Conservation (phyloP, 371 early-diverging fungal genomes). For the Mortierella sp. region DNA sequence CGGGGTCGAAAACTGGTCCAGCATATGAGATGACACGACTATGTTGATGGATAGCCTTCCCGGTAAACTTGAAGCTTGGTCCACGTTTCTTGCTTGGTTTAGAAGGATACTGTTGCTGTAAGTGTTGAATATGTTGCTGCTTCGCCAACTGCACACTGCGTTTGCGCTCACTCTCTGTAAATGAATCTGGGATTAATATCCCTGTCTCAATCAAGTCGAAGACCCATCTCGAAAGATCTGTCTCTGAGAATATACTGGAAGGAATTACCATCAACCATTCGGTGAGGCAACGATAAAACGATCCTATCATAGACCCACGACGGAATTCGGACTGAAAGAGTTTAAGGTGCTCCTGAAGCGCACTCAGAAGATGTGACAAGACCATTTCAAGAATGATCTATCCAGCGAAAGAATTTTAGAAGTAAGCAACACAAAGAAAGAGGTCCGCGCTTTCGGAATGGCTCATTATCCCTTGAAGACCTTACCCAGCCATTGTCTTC, state of each 20-base stretch:
- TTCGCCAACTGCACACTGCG: conserved; percentile 25
- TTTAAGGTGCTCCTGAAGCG: conserved; percentile 75
- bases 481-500: conserved; percentile 71
- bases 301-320: conserved; percentile 62
- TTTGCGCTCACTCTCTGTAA: conserved; percentile 34
- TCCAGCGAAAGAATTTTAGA: not conserved
- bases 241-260: conserved; percentile 65
- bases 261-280: conserved; percentile 85
- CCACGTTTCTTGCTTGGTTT: conserved; percentile 20
- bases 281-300: conserved; percentile 74
- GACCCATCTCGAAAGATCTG: conserved; percentile 72
- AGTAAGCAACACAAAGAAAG: not conserved
- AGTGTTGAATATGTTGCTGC: conserved; percentile 10
- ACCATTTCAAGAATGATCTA: conserved; percentile 71
- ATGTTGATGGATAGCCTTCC: conserved; percentile 42
- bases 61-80: conserved; percentile 32
- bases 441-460: too few relatives aligned
- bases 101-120: conserved; percentile 5
- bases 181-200: conserved; percentile 54
- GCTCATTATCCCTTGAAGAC: not conserved
- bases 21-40: conserved; percentile 32
- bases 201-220: conserved; percentile 77
- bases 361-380: conserved; percentile 72
- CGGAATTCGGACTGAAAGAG: conserved; percentile 58
- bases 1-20: conserved; percentile 22